These are phyloP conservation scores for Cyathus striatus DNA, from an alignment of 768 basidiomycete species.

Conservation along the genomic window DNA sequence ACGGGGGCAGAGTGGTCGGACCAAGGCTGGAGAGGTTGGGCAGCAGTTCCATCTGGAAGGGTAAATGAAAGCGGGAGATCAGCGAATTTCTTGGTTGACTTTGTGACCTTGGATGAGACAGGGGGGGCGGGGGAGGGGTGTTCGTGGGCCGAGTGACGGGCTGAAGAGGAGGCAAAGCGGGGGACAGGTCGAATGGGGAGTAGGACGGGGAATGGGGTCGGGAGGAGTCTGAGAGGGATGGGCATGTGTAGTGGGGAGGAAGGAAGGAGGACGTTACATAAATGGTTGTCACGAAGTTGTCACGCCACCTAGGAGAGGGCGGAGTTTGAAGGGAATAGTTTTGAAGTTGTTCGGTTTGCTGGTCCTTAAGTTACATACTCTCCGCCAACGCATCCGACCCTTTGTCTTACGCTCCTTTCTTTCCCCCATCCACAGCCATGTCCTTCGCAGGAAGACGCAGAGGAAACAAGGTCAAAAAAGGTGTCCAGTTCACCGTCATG, in stretches of 20 bases:
- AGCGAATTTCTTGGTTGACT: constrained; percentile 39
- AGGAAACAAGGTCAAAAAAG: constrained; percentile 97
- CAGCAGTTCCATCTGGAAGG: constrained; percentile 36
- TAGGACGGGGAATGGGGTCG: neutral
- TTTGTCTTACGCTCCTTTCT: constrained; percentile 14
- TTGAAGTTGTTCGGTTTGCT: too few species aligned
- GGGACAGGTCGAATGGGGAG: neutral
- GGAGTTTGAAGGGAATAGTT: neutral
- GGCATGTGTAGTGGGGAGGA: neutral
- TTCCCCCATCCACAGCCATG: constrained; percentile 40
- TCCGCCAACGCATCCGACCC: too few species aligned
- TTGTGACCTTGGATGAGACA: neutral
- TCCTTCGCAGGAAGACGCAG: constrained; percentile 83
- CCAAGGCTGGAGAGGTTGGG: constrained; percentile 40
- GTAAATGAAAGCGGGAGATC: constrained; percentile 52
- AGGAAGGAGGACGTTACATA: neutral
- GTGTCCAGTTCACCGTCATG: constrained; percentile 96
- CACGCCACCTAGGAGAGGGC: neutral
- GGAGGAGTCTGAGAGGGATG: neutral
- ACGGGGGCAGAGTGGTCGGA: too few species aligned
- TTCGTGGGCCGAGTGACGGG: neutral
- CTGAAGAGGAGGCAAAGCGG: neutral
- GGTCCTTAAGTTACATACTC: too few species aligned
- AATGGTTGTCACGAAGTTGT: neutral
- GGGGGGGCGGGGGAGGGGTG: neutral